Base-by-base conservation (phyloP, 345 rosid species). In the Citropsis articulata region DNA sequence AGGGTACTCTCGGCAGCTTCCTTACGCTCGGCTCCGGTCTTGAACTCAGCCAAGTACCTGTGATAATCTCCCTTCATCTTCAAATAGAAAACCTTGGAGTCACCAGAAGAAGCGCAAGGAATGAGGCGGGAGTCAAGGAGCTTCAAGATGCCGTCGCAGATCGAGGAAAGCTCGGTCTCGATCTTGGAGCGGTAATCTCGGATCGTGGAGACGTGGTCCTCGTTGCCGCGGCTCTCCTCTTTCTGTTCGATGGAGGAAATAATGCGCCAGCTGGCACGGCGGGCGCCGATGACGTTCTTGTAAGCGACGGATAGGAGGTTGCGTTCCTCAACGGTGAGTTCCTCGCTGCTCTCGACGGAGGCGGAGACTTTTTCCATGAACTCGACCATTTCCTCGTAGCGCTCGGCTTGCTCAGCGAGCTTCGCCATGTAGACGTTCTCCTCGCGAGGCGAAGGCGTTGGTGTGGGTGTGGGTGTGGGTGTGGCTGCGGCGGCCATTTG, bases 61-160 rank as follows among this genome's bases (percentile, higher is more conserved):
- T 92, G 97, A 67, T 92, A 94, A 74, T 94, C 96, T 6, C 96
- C 97, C 84, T 94, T 94, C 98, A 94, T 94, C 88, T 92, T 94
- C 45, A 92, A 80, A 75, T 92, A 94, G 73, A 94, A 94, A 19
- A 94, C 97, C 89, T 88, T 94, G 1, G 97, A 94, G 81, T 94
- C 97, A 3, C 94, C 94, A 1, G 90, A 28, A 18, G 91, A 71
- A 30, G 98, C 92, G 2, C 93, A 83, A 6, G 98, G 94, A 50
- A 94, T 84, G 38, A 94, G 91, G 67, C 89, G 61, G 2, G 93
- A 55, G 77, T 94, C 98, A 72, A 94, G 92, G 72, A 94, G 84
- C 86, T 90, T 91, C 77, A 94, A 87, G 89, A 94, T 94, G 42
- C 97, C 96, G 36, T 83, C 93, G 62, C 96, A 92, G 85, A 94